A percentile compares a stretch with the other conserved stretches of the same genome.
phyloP scores from a whole-genome alignment of 148 eudicot species.

The Diospyros lotus region DNA sequence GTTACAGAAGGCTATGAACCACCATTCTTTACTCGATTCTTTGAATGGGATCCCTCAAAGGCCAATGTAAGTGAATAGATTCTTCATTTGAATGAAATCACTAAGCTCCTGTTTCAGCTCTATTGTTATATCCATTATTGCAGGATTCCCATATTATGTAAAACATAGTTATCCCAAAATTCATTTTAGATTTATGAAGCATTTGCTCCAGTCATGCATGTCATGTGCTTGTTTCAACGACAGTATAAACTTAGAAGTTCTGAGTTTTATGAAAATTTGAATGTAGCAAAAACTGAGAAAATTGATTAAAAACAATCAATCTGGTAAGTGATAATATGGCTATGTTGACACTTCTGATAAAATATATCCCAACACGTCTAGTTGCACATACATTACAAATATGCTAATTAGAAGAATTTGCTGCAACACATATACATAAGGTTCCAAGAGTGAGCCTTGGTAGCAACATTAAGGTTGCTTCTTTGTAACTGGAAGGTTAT shows the following conservation, averaged over 20 bases:
- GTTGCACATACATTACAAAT: too few relatives aligned
- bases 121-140: not conserved
- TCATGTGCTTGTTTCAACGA: not conserved
- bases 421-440: too few relatives aligned
- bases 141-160: not conserved
- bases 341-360: too few relatives aligned
- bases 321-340: not conserved
- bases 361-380: too few relatives aligned
- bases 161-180: too few relatives aligned
- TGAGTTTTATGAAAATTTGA: not conserved
- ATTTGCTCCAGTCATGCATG: not conserved
- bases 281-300: not conserved
- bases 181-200: too few relatives aligned
- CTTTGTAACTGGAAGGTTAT: too few relatives aligned
- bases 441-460: too few relatives aligned
- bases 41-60: constrained; percentile 64
- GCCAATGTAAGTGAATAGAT: constrained; percentile 39
- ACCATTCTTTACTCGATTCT: constrained; percentile 57
- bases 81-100: not conserved
- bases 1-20: constrained; percentile 64
- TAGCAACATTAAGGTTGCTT: too few relatives aligned
- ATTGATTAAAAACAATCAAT: not conserved
- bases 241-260: not conserved
- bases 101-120: not conserved
- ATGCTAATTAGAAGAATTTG: too few relatives aligned